phyloP scores from a whole-genome alignment of 1,284 basidiomycete genomes.

The Volvariella volvacea region DNA sequence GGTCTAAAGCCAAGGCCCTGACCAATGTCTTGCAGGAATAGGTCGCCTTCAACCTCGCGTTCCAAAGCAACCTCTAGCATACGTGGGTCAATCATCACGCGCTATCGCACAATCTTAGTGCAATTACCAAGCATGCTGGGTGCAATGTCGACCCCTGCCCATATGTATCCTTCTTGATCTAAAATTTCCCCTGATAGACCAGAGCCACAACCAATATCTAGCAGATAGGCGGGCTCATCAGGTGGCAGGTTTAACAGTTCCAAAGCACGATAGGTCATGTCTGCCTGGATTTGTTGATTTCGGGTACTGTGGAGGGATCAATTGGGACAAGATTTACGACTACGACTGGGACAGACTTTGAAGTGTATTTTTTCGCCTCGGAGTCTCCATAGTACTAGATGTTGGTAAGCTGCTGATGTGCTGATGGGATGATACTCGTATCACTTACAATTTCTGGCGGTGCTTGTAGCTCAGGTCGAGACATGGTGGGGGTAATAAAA shows the following conservation, averaged over 20 bases:
- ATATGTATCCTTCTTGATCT: conserved; percentile 89
- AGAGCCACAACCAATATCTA: conserved; percentile 98
- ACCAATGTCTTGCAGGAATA: conserved; percentile 90
- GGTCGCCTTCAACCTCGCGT: conserved; percentile 88
- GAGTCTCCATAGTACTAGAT: conserved; percentile 91
- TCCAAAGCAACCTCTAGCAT: conserved; percentile 85
- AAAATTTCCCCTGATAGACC: conserved; percentile 97
- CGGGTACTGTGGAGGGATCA: conserved; percentile 58
- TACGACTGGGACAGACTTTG: conserved; percentile 57
- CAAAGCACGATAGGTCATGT: conserved; percentile 95
- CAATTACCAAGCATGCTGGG: conserved; percentile 91
- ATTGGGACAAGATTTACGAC: conserved; percentile 1
- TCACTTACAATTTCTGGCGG: conserved; percentile 89
- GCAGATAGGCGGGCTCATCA: conserved; percentile 73
- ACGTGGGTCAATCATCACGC: conserved; percentile 4
- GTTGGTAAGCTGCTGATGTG: neutral
- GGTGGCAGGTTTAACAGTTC: conserved; percentile 84
- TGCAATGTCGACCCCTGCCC: conserved; percentile 94
- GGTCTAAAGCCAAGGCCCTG: conserved; percentile 94
- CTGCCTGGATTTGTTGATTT: conserved; percentile 94
- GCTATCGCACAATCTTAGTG: neutral
- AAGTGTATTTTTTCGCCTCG: conserved; percentile 96
- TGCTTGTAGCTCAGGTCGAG: conserved; percentile 90
- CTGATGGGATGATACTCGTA: neutral
- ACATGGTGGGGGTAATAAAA: conserved; percentile 49